Base-by-base conservation (phyloP, 2,329 filamentous ascomycete genomes). In the Phaeoacremonium minimum region DNA sequence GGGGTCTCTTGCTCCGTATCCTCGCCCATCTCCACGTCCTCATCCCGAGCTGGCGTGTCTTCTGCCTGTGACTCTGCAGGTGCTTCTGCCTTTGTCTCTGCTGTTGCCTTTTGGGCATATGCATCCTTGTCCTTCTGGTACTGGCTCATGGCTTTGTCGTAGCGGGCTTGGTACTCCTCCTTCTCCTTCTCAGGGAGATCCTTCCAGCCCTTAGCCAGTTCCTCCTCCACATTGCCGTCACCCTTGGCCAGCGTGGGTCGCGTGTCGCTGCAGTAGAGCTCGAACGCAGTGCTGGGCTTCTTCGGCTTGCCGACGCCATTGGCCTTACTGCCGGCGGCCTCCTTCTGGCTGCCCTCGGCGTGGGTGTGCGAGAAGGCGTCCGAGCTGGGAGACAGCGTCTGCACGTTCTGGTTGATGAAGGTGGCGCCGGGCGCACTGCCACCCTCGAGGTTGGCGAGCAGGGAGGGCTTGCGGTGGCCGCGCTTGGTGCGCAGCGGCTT, bases 401-500 rank as follows among this genome's bases (percentile, higher is more conserved):
- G 51, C 42, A 69, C 46, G 40, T 66, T 68, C 49, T 74, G 66
- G 55, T 63, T 69, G 50, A 68, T 66, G 43, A 67, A 67, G 17
- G 60, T 58, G 22, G 66, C 60, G 44, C 58, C 64, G 38, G 60
- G 53, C 16, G 54, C 53, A 15, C 36, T 38, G 29, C 53, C 56
- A 37, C 56, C 57, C 46, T 42, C 39, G 38, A 42, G 11, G 43
- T 64, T 65, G 41, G 63, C 59, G 37, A 69, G 55, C 36, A 68
- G 58, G 22, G 75, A 76, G 16, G 71, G 65, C 60, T 83, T 83
- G 36, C 83, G 67, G 51, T 87, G 81, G 41, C 80, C 80, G 36
- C 85, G 76, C 67, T 89, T 89, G 44, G 77, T 81, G 19, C 85
- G 77, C 45, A 88, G 66, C 18, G 85, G 85, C 60, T 88, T 88